phyloP scores from a whole-genome alignment of 2,329 filamentous ascomycete genomes.

The Chalaropsis thielavioides region DNA sequence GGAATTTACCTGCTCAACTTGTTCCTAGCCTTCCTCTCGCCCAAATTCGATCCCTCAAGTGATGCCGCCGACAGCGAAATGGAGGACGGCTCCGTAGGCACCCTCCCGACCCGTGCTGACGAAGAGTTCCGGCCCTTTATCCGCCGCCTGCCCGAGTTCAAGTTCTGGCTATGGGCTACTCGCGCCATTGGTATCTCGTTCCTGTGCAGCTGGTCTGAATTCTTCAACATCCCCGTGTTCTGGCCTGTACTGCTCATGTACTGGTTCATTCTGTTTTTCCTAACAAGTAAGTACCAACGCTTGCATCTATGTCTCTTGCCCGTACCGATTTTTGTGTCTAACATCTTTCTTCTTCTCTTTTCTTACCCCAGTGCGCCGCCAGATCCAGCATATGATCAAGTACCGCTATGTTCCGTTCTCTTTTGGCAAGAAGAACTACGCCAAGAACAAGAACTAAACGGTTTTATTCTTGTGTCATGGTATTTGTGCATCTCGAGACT shows the following conservation, averaged over 20 bases:
- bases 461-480: not conserved
- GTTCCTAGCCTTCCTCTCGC: conserved; percentile 94
- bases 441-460: conserved; percentile 41
- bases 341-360: not conserved
- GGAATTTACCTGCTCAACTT: conserved; percentile 98
- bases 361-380: conserved; percentile 66
- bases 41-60: conserved; percentile 96
- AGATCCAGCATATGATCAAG: conserved; percentile 99
- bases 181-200: conserved; percentile 73
- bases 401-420: conserved; percentile 95
- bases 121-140: conserved; percentile 98
- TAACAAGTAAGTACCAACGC: conserved; percentile 66
- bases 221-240: conserved; percentile 97
- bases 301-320: not conserved
- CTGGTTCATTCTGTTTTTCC: conserved; percentile 89
- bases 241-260: conserved; percentile 98
- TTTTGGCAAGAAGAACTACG: conserved; percentile 74
- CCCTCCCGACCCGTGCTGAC: conserved; percentile 84
- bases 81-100: conserved; percentile 74
- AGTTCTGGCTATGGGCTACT: conserved; percentile 97
- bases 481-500: not conserved
- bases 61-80: conserved; percentile 85
- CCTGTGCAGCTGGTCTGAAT: conserved; percentile 76
- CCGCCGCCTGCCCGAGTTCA: conserved; percentile 90
- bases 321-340: not conserved